Evolutionary conservation across 2,329 filamentous ascomycete genomes (phyloP), one percentile per base, ranked within the genome.

Genomic region (Fusarium sororula): DNA sequence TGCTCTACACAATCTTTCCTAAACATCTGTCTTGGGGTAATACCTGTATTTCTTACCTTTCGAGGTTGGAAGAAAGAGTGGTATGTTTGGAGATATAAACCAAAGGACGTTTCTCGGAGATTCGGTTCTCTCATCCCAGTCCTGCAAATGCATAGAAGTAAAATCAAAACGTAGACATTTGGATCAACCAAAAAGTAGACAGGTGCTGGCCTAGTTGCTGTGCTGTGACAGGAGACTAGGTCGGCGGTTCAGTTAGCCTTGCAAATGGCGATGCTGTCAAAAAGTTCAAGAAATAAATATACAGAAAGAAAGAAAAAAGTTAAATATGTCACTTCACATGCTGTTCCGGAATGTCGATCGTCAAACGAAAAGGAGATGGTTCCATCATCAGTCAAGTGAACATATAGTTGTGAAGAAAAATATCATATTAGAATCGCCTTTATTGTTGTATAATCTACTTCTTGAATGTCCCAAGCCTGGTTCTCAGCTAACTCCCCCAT

Each of bases 1-100:
- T 78, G 75, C 76, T 78, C 72, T 68, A 78, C 74, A 77, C 64
- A 66, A 68, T 64, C 41, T 65, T 59, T 51, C 60, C 70, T 68
- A 63, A 73, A 68, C 59, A 75, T 59, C 47, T 66, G 48, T 57
- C 55, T 45, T 63, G 65, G 64, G 72, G 37, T 65, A 72, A 38
- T 58, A 55, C 47, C 55, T 72, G 48, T 67, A 59, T 65, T 38
- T 57, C 37, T 35, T 37, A 47, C 45, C 41, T 45, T 47, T 38
- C 28, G n/a, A 57, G 72, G 68, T 57, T 50, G 38, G 41, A 73
- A 50, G 45, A 63, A 26, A 54, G 35, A 58, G 66, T 47, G 68
- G 54, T 63, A 48, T 60, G 63, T 41, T 74, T 72, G 56, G 57
- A 68, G 41, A 57, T 66, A 56, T 59, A 57, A 69, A 66, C 64